A percentile compares a stretch with the other conserved stretches of the same genome.
These are phyloP conservation scores for Talinum fruticosum DNA, from an alignment of 148 eudicot genomes.

Conservation along the genomic window DNA sequence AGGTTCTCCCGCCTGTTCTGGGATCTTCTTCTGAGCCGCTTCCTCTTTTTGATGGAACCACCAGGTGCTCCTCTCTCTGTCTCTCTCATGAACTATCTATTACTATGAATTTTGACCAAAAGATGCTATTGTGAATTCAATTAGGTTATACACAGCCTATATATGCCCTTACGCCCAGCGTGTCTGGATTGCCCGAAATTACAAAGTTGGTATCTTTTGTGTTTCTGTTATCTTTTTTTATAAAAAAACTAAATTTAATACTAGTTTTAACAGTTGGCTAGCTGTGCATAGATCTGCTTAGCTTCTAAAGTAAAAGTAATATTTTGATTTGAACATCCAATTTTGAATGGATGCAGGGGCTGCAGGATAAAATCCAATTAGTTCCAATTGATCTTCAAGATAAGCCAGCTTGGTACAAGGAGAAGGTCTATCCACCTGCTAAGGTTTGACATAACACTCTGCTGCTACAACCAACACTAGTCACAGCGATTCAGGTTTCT, in stretches of 20 bases:
- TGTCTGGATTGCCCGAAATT: conserved; percentile 64
- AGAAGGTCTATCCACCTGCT: conserved; percentile 64
- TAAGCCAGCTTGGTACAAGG: conserved; percentile 77
- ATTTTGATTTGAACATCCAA: too few species aligned
- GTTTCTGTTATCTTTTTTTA: background rate
- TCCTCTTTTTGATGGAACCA: conserved; percentile 69
- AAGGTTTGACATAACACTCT: conserved; percentile 38
- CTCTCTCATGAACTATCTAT: background rate
- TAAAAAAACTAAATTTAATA: too few species aligned
- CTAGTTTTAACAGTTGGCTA: too few species aligned
- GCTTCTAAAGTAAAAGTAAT: too few species aligned
- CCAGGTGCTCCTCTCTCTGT: conserved; percentile 33
- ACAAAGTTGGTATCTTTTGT: conserved; percentile 42
- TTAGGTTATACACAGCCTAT: conserved; percentile 54
- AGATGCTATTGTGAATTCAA: background rate
- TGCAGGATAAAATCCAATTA: conserved; percentile 29
- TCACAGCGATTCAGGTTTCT: too few species aligned
- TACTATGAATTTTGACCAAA: background rate
- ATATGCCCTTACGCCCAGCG: conserved; percentile 75
- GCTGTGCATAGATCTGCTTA: too few species aligned
- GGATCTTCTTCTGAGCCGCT: conserved; percentile 62
- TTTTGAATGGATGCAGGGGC: conserved; percentile 37
- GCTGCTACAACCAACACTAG: too few species aligned
- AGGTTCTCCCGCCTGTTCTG: conserved; percentile 43
- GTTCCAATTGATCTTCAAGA: conserved; percentile 46